Conservation (phyloP, 129 eudicot genomes). For the Pseudognaphalium luteoalbum region DNA sequence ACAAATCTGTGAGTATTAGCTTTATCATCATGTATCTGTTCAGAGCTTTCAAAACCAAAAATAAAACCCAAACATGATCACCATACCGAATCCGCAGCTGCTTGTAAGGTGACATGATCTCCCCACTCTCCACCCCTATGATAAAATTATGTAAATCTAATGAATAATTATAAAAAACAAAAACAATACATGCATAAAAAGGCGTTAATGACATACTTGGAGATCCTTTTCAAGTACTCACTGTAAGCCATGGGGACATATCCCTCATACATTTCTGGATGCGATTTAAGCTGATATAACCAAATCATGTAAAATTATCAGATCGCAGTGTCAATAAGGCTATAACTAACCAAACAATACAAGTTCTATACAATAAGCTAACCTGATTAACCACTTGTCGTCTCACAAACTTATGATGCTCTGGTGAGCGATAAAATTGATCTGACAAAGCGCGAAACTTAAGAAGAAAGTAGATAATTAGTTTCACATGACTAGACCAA, state of each 20-base stretch:
- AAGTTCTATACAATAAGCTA: slow-evolving; percentile 12
- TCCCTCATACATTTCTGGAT: slow-evolving; percentile 73
- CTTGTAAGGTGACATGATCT: slow-evolving; percentile 86
- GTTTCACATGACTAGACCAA: not conserved
- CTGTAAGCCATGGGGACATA: slow-evolving; percentile 83
- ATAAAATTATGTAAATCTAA: slow-evolving; percentile 7
- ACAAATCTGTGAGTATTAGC: not conserved
- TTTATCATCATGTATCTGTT: not conserved
- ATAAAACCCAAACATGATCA: not conserved
- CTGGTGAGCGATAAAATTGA: slow-evolving; percentile 86
- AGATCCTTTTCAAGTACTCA: slow-evolving; percentile 68
- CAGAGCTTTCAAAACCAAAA: not conserved
- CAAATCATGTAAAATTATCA: slow-evolving; percentile 28
- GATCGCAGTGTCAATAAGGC: not conserved
- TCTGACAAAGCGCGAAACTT: slow-evolving; percentile 95
- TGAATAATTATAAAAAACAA: not conserved
- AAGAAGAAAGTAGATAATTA: not conserved
- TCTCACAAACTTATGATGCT: slow-evolving; percentile 95
- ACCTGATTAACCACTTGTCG: slow-evolving; percentile 86
- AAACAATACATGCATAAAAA: slow-evolving; percentile 6
- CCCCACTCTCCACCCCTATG: slow-evolving; percentile 89
- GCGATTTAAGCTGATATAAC: slow-evolving; percentile 71
- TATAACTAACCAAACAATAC: slow-evolving; percentile 17
- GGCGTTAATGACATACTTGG: slow-evolving; percentile 45
- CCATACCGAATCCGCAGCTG: slow-evolving; percentile 83